Evolutionary conservation across 1,284 basidiomycete species (phyloP).

Genomic region (Sporisorium sorghi): DNA sequence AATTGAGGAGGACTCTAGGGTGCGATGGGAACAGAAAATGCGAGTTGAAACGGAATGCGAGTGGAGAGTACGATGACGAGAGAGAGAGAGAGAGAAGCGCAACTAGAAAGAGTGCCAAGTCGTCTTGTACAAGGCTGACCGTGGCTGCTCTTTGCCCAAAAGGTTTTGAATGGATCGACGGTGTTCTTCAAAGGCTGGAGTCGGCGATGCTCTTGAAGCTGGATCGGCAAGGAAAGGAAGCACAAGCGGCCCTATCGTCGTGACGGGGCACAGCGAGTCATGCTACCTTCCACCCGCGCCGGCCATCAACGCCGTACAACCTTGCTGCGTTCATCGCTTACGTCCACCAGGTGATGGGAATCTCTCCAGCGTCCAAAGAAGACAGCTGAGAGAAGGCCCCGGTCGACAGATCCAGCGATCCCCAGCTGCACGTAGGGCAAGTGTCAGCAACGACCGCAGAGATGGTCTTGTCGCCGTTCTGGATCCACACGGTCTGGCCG

Average conservation of each 20-base stretch:
- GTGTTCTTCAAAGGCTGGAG: too few species aligned
- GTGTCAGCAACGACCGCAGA: constrained; percentile 44
- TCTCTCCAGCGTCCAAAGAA: constrained; percentile 28
- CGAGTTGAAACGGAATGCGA: background rate
- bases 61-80: background rate
- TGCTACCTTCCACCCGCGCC: background rate
- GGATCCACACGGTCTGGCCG: constrained; percentile 39
- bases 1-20: background rate
- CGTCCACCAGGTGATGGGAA: constrained; percentile 49
- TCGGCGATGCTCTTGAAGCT: background rate
- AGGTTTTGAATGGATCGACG: background rate
- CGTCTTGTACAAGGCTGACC: too few species aligned
- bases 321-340: constrained; percentile 4
- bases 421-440: constrained; percentile 55
- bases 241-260: constrained; percentile 7
- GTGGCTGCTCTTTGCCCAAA: constrained; percentile 1
- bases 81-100: background rate
- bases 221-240: background rate
- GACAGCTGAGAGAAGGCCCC: constrained; percentile 54
- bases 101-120: background rate
- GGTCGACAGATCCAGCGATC: constrained; percentile 52
- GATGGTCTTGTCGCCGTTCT: constrained; percentile 50
- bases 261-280: constrained; percentile 13
- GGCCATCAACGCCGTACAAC: too few species aligned
- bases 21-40: background rate